Base-by-base conservation (phyloP, 352 stramenopile genomes). In the Pythium monospermum region DNA sequence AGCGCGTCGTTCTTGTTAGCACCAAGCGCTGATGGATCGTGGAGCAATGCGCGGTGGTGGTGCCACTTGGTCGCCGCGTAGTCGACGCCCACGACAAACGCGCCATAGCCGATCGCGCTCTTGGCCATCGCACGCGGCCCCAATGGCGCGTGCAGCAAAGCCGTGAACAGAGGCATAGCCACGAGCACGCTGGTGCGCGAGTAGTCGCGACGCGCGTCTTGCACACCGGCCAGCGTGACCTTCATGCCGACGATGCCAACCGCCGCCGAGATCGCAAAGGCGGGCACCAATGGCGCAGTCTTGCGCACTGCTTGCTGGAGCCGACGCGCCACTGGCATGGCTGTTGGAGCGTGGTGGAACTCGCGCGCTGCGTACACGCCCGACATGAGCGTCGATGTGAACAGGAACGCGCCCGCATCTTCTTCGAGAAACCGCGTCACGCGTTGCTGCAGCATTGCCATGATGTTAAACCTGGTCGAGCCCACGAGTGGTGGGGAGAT, bases 221-320 rank as follows among this genome's bases (percentile, higher is more conserved):
- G 64, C 38, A 85, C 74, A 7, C 59, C 67, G 0, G 52, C 53
- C 45, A 83, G 64, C 35, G 60, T 74, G 27, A 79, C 33, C 55
- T 85, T 85, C 66, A 85, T 81, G 33, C 69, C 74, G 28, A 71
- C 58, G 35, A 85, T 76, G 18, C 71, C 74, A 2, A 83, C 58
- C 6, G 67, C 65, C 0, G 65, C 57, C 0, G 74, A 80, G 42
- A 65, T 51, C 30, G 67, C 59, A 12, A 79, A 58, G 16, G 67
- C 36, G 19, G 69, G 74, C 32, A 81, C 45, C 40, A 75, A 66
- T 31, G 61, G 66, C 10, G 49, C 32, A 13, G 74, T 76, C 23
- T 56, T 65, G 7, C 46, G 58, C 6, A 68, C 41, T 16, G 73
- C 73, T 8, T 64, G 41, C 27, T 54, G 61, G 40, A 81, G 19